Conservation (phyloP, 768 basidiomycete species). For the Podaxis carcinomalis region DNA sequence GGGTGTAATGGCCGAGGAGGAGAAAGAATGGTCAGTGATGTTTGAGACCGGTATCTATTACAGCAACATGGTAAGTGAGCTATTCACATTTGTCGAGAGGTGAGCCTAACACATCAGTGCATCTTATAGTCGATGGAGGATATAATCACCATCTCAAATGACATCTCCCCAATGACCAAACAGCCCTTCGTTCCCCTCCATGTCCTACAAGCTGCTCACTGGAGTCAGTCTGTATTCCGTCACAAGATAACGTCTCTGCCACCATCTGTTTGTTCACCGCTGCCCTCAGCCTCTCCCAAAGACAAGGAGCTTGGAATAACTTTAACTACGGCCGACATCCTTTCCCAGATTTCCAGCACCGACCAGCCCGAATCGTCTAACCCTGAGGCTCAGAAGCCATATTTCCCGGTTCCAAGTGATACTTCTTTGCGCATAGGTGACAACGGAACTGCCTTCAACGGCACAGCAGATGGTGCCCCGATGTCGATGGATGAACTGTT, state of each 20-base stretch:
- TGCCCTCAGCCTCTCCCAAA: constrained; percentile 29
- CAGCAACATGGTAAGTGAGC: constrained; percentile 66
- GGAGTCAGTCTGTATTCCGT: constrained; percentile 69
- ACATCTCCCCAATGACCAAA: constrained; percentile 69
- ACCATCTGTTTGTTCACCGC: constrained; percentile 30
- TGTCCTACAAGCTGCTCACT: constrained; percentile 73
- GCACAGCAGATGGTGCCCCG: constrained; percentile 23
- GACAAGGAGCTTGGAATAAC: constrained; percentile 70
- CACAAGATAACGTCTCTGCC: constrained; percentile 48
- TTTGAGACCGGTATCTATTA: constrained; percentile 83
- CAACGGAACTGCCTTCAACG: constrained; percentile 44
- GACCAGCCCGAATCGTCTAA: constrained; percentile 11
- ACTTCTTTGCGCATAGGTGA: constrained; percentile 77
- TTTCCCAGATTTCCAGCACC: constrained; percentile 19
- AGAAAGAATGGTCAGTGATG: constrained; percentile 62
- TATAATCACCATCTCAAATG: constrained; percentile 66
- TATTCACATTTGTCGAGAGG: not conserved
- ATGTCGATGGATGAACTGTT: constrained; percentile 72
- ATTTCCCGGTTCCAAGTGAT: constrained; percentile 65
- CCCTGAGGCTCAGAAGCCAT: constrained; percentile 30
- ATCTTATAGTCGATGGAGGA: constrained; percentile 67
- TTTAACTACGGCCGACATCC: constrained; percentile 50
- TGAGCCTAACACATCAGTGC: not conserved
- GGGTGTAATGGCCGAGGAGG: constrained; percentile 57
- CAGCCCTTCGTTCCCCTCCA: constrained; percentile 64